Evolutionary conservation across 176 grass and related monocot species (phyloP), one percentile per base, ranked within the genome.

Genomic region (Dendrocalamus sinicus): DNA sequence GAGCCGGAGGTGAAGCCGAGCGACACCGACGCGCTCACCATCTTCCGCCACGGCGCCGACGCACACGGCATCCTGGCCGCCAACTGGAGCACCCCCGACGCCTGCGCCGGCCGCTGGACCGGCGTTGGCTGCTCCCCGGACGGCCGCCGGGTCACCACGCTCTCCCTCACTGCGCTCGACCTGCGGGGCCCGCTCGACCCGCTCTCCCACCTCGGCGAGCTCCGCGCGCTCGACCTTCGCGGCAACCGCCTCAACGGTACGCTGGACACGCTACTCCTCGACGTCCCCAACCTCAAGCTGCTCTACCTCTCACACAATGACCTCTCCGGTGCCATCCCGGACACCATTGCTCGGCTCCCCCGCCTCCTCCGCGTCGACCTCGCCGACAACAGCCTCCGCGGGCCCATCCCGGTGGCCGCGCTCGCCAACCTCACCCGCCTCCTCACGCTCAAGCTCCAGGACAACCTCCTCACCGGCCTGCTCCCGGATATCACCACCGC

Each of bases 231-330:
- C 54, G 91, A 93, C 85, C 85, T 96, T 82, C 91, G 86, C 67
- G 87, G 89, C 47, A 96, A 93, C 89, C 91, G 91, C 45, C 91
- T 96, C 79, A 96, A 96, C 54, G 89, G 94, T 70, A 88, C 91
- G 15, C 91, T 96, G 57, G 84, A 84, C 88, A 45, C 75, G 26
- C 79, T 93, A 51, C 84, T 96, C 82, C 77, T 55, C 82, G 83
- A 84, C 74, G 86, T 77, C 45, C 87, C 85, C 17, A 91, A 90
- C 74, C 91, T 96, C 74, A 91, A 71, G 71, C 82, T 96, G 44
- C 87, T 96, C 70, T 93, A 91, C 84, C 91, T 96, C 76, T 88
- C 91, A 57, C 85, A 22, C 60, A 96, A 96, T 62, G 91, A 96
- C 64, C 41, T 96, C 67, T 81, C 94, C 24, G 91, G 94, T 2